These are phyloP conservation scores for Naganishia sp. DNA, from an alignment of 1,284 basidiomycete species.

Conservation along the genomic window DNA sequence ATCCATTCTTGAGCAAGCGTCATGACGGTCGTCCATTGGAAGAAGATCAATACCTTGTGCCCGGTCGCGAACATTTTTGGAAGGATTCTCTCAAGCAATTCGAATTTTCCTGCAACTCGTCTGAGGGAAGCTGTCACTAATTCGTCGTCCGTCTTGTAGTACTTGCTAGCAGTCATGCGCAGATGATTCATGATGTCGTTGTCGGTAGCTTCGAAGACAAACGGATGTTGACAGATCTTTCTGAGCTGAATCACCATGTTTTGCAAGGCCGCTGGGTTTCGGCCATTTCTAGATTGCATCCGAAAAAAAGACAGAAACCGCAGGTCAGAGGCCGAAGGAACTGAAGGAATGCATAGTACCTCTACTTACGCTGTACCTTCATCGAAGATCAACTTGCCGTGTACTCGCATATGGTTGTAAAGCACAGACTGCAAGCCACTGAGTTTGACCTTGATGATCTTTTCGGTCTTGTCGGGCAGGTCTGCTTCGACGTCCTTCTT, in stretches of 20 bases:
- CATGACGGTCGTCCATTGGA: conserved; percentile 99
- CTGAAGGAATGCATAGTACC: not conserved
- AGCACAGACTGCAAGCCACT: conserved; percentile 89
- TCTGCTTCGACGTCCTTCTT: conserved; percentile 99
- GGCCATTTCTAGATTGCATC: not conserved
- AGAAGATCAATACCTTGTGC: conserved; percentile 96
- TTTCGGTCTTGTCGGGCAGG: conserved; percentile 98
- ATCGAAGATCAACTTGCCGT: conserved; percentile 60
- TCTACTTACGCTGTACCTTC: conserved; percentile 22
- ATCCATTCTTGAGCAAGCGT: conserved; percentile 99
- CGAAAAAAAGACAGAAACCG: too few species aligned
- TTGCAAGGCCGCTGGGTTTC: conserved; percentile 60
- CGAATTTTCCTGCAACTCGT: conserved; percentile 90
- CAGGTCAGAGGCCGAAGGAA: not conserved
- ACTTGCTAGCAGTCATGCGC: not conserved
- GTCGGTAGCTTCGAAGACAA: conserved; percentile 94
- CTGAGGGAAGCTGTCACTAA: conserved; percentile 58
- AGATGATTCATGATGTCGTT: conserved; percentile 62
- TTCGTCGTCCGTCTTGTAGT: conserved; percentile 42
- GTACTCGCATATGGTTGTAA: conserved; percentile 82
- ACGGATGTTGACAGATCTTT: conserved; percentile 98
- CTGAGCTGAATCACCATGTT: conserved; percentile 99
- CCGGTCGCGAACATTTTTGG: conserved; percentile 92
- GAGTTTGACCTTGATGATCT: conserved; percentile 99
- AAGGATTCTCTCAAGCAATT: conserved; percentile 87